phyloP scores from a whole-genome alignment of 768 basidiomycete genomes.

The Wakefieldia striispora region DNA sequence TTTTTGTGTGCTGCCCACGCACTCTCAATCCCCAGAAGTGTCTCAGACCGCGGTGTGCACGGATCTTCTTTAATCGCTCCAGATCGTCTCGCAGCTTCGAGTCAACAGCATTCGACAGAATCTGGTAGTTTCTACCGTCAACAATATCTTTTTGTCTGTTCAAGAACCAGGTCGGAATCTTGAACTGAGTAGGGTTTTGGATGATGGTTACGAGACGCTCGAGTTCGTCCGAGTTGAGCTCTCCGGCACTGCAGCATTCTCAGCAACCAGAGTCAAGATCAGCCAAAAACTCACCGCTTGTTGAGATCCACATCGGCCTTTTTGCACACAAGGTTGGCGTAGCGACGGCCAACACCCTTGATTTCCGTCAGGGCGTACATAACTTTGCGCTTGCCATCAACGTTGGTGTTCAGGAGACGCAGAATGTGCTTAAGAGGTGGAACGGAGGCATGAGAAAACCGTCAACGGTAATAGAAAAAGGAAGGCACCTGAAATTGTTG shows the following conservation, averaged over 20 bases:
- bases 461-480: neutral
- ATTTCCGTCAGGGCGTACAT: constrained; percentile 99
- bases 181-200: constrained; percentile 99
- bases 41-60: constrained; percentile 90
- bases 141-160: constrained; percentile 99
- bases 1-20: constrained; percentile 99
- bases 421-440: constrained; percentile 78
- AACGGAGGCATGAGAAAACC: constrained; percentile 2
- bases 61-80: constrained; percentile 98
- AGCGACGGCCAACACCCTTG: constrained; percentile 99
- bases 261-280: constrained; percentile 1
- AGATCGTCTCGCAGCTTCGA: constrained; percentile 98
- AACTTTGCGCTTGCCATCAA: constrained; percentile 98
- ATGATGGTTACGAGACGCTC: constrained; percentile 99
- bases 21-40: constrained; percentile 96
- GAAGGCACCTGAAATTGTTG: constrained; percentile 86
- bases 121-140: constrained; percentile 95
- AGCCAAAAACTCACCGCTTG: constrained; percentile 76
- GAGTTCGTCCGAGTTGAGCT: constrained; percentile 98
- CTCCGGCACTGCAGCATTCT: constrained; percentile 72
- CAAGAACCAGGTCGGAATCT: constrained; percentile 98
- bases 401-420: constrained; percentile 99
- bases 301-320: constrained; percentile 99
- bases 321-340: constrained; percentile 99
- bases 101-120: constrained; percentile 95